phyloP scores from a whole-genome alignment of 2,329 filamentous ascomycete genomes.

The Elsinoe fawcettii region DNA sequence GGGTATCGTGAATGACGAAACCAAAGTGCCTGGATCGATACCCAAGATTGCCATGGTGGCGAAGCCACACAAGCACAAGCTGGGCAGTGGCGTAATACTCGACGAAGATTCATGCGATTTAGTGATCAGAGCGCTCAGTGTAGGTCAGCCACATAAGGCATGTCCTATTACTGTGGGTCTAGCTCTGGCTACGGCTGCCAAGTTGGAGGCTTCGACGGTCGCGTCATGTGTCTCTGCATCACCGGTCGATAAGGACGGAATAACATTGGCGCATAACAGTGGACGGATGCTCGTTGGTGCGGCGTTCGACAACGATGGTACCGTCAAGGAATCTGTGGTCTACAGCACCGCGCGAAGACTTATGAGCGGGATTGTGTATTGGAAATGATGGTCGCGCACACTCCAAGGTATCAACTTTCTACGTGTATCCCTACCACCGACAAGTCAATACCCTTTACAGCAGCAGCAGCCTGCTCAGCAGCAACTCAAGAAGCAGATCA shows the following conservation, averaged over 20 bases:
- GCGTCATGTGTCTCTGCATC: conserved; percentile 26
- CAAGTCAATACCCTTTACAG: no score
- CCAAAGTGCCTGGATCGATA: conserved; percentile 47
- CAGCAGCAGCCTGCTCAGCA: no score
- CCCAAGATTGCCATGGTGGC: conserved; percentile 56
- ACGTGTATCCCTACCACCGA: no score
- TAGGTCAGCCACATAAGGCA: conserved; percentile 32
- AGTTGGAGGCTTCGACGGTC: conserved; percentile 31
- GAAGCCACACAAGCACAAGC: conserved; percentile 30
- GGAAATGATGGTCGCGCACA: no score
- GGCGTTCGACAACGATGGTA: conserved; percentile 23
- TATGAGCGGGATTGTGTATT: conserved; percentile 30
- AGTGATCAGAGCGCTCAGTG: conserved; percentile 34
- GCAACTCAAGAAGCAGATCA: no score
- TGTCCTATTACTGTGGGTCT: conserved; percentile 34
- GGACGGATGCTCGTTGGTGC: conserved; percentile 33
- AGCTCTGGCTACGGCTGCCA: conserved; percentile 33
- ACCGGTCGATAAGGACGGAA: conserved; percentile 24
- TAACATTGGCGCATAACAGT: conserved; percentile 36
- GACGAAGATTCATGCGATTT: conserved; percentile 24
- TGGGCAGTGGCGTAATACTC: conserved; percentile 28
- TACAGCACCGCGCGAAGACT: conserved; percentile 33
- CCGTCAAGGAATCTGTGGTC: conserved; percentile 27
- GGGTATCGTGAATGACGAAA: conserved; percentile 46
- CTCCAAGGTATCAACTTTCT: no score